Evolutionary conservation across 2,329 filamentous ascomycete genomes (phyloP), one percentile per base, ranked within the genome.

Genomic region (Talaromyces atroroseus): DNA sequence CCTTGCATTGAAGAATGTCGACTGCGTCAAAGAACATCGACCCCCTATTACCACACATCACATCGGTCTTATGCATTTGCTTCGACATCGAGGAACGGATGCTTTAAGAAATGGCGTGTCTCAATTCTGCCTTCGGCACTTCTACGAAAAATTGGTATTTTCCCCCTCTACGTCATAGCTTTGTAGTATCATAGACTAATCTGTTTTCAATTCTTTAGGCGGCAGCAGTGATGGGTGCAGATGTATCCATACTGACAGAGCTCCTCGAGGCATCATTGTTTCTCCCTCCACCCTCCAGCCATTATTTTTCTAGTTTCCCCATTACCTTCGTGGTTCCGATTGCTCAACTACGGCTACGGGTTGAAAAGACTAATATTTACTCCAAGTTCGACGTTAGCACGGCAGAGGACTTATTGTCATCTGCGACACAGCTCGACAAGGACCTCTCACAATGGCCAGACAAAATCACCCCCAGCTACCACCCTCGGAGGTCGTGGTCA

Each of bases 401-500:
- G 16, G 46, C 23, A 20, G n/a, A 2, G 5, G 18, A 49, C 6
- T n/a, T 49, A 7, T 29, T 54, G 24, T 38, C 34, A 32, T 18
- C 45, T 16, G 42, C 54, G 10, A 8, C 20, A 18, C 26, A 49
- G 47, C 20, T 47, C 16, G 49, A 54, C 16, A 52, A 45, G 16
- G 44, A 57, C 6, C 44, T 57, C 18, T 53, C 44, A 34, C 42
- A 40, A 20, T 53, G 50, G 55, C 45, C 42, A 29, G 38, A 57
- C 5, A 16, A 23, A 7, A 32, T 54, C 1, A n/a, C 20, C 16
- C 21, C 52, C 16, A 49, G 44, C 32, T 48, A 44, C 16, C 52
- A 54, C 1, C 52, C 52, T 2, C 49, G 29, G 24, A 40, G 24
- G 32, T 16, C 20, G 12, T 26, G 12, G 12, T 23, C 44, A 46